Conservation (phyloP, 2,329 filamentous ascomycete genomes). For the Penicillium digitatum region DNA sequence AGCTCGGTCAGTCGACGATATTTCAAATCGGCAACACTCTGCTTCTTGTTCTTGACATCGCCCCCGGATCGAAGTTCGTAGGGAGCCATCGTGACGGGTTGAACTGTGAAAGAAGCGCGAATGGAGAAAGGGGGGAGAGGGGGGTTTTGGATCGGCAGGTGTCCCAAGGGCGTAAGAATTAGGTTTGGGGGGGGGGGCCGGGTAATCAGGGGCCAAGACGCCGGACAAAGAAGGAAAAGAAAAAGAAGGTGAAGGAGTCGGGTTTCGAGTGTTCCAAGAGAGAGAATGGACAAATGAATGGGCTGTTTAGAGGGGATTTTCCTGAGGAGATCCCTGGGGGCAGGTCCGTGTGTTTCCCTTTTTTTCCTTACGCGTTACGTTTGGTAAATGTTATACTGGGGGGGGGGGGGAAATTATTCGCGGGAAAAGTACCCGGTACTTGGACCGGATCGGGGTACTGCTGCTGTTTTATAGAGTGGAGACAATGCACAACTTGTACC, state of each 20-base stretch:
- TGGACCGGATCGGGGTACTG: background rate
- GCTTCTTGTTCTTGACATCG: slow-evolving; percentile 83
- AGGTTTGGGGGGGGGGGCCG: background rate
- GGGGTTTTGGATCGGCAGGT: slow-evolving; percentile 10
- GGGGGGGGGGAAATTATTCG: background rate
- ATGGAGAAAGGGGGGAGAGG: slow-evolving; percentile 17
- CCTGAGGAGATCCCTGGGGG: slow-evolving; percentile 1
- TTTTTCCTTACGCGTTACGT: background rate
- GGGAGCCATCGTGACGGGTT: slow-evolving; percentile 50
- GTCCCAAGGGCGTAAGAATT: slow-evolving; percentile 8
- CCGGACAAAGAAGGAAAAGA: background rate
- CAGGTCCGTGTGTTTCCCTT: slow-evolving; percentile 9
- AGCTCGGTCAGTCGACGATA: slow-evolving; percentile 92
- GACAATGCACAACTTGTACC: background rate
- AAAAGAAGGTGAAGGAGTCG: slow-evolving; percentile 2
- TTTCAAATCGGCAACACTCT: slow-evolving; percentile 98
- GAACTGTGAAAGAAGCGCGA: slow-evolving; percentile 12
- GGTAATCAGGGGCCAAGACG: slow-evolving; percentile 9
- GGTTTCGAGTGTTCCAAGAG: slow-evolving; percentile 1
- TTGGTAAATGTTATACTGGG: slow-evolving; percentile 1
- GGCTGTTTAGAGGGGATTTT: slow-evolving; percentile 1
- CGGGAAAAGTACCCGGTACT: slow-evolving; percentile 6
- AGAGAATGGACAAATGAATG: slow-evolving; percentile 10
- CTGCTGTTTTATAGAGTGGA: background rate
- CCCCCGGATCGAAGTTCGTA: slow-evolving; percentile 65